Conservation (phyloP, 352 stramenopile genomes). For the Thalassiosira hispida region DNA sequence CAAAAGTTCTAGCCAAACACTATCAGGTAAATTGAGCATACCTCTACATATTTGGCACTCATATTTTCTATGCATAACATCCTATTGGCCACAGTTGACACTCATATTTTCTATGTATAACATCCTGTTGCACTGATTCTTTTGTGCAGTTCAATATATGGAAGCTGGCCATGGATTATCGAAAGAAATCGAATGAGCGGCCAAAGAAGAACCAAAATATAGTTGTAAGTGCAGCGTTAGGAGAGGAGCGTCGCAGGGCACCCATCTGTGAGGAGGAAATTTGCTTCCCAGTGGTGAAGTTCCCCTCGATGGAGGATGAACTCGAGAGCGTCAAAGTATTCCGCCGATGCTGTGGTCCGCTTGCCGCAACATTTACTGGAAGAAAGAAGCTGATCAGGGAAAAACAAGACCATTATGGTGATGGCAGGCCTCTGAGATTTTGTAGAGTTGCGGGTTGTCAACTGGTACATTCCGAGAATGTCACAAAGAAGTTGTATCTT, state of each 20-base stretch:
- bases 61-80: too few species aligned
- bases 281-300: not conserved
- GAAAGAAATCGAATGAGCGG: not conserved
- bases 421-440: slow-evolving; percentile 4
- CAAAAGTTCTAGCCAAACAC: not conserved
- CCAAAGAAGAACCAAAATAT: not conserved
- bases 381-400: slow-evolving; percentile 15
- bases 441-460: slow-evolving; percentile 11
- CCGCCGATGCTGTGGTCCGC: not conserved
- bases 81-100: too few species aligned
- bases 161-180: slow-evolving; percentile 7
- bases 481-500: not conserved
- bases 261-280: not conserved
- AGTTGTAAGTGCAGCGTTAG: slow-evolving; percentile 6
- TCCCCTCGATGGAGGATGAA: slow-evolving; percentile 11
- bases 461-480: not conserved
- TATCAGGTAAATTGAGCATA: too few species aligned
- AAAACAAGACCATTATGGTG: not conserved
- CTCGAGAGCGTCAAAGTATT: slow-evolving; percentile 10
- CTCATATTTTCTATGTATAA: too few species aligned
- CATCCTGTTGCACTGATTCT: too few species aligned
- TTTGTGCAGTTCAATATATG: not conserved
- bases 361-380: slow-evolving; percentile 6
- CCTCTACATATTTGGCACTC: too few species aligned
- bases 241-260: not conserved